A percentile compares a stretch with the other conserved stretches of the same genome.
phyloP scores from a whole-genome alignment of 2,329 filamentous ascomycete genomes.

The Ceratocystiopsis sp. region DNA sequence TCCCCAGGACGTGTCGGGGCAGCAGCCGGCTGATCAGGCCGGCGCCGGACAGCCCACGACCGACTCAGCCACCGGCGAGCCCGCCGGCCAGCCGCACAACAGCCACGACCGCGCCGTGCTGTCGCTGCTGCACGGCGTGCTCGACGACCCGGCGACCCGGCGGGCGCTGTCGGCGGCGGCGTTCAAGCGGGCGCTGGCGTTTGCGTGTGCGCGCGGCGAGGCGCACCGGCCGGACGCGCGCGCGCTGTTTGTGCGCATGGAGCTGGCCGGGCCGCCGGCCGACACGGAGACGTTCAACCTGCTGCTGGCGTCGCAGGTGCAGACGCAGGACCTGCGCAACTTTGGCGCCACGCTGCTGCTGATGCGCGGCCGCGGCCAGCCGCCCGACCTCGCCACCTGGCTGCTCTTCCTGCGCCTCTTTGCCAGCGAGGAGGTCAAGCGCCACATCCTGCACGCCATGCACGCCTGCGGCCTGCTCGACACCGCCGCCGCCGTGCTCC shows the following conservation, averaged over 20 bases:
- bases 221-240: conserved; percentile 13
- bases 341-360: conserved; percentile 23
- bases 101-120: conserved; percentile 21
- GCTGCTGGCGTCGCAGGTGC: conserved; percentile 24
- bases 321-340: conserved; percentile 22
- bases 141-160: conserved; percentile 19
- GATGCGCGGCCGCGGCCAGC: conserved; percentile 23
- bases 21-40: neutral
- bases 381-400: conserved; percentile 30
- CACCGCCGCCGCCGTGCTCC: conserved; percentile 18
- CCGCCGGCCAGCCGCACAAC: neutral
- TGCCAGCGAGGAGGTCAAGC: conserved; percentile 37
- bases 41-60: neutral
- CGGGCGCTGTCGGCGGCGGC: conserved; percentile 21
- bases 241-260: conserved; percentile 20
- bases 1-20: conserved; percentile 1
- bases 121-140: conserved; percentile 20
- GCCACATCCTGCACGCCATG: conserved; percentile 30
- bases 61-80: neutral
- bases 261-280: conserved; percentile 21
- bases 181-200: conserved; percentile 27
- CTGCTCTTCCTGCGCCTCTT: conserved; percentile 33
- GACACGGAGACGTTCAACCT: conserved; percentile 32
- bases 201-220: conserved; percentile 17
- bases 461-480: conserved; percentile 25